These are phyloP conservation scores for Candida oleophila DNA, from an alignment of 805 yeast species.

Conservation along the genomic window DNA sequence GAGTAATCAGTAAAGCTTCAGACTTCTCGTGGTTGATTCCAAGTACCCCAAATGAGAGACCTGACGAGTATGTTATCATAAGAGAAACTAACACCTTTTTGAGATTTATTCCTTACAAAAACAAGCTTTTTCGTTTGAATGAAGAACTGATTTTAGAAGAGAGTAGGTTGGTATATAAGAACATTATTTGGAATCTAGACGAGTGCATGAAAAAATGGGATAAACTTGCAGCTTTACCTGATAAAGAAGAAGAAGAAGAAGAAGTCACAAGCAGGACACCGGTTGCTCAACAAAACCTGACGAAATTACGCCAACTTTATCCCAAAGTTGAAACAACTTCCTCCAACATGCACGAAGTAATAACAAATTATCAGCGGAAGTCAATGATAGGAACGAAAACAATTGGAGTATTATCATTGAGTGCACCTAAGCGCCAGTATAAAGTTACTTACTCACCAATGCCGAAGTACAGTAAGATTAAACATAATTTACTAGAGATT, in stretches of 20 bases:
- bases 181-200: conserved; percentile 26
- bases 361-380: conserved; percentile 29
- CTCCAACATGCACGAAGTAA: conserved; percentile 22
- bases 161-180: conserved; percentile 30
- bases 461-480: conserved; percentile 13
- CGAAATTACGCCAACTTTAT: neutral
- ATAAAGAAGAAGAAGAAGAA: neutral
- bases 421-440: conserved; percentile 32
- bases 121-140: conserved; percentile 26
- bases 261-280: neutral
- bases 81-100: conserved; percentile 26
- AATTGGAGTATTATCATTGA: conserved; percentile 30
- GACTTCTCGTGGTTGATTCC: conserved; percentile 21
- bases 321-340: neutral
- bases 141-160: conserved; percentile 30
- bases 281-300: neutral
- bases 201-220: conserved; percentile 20
- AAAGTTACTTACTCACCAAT: conserved; percentile 23
- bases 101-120: conserved; percentile 22
- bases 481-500: conserved; percentile 18
- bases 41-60: conserved; percentile 10
- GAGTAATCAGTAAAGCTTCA: conserved; percentile 37
- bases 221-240: neutral
- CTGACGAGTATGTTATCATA: conserved; percentile 31
- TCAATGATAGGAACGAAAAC: conserved; percentile 30